phyloP scores from a whole-genome alignment of 2,329 filamentous ascomycete genomes.

The Acephala macrosclerotiorum region DNA sequence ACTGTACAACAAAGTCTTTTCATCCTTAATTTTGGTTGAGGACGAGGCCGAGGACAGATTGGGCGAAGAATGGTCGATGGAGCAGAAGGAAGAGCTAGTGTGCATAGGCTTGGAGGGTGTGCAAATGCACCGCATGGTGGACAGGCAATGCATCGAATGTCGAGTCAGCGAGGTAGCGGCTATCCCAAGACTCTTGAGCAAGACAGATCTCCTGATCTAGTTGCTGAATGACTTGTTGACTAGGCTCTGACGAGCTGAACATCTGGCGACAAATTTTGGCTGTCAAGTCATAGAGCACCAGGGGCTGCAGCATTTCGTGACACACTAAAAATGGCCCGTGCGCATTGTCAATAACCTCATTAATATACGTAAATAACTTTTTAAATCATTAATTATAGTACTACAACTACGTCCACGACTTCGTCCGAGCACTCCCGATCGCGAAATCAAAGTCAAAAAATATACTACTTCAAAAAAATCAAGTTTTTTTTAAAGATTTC shows the following conservation, averaged over 20 bases:
- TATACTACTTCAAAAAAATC: too few species aligned
- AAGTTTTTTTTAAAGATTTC: too few species aligned
- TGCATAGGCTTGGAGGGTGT: constrained; percentile 25
- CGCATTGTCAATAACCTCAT: too few species aligned
- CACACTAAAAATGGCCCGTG: too few species aligned
- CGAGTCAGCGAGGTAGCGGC: constrained; percentile 19
- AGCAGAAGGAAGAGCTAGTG: constrained; percentile 30
- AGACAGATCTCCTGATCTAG: constrained; percentile 24
- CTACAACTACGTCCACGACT: too few species aligned
- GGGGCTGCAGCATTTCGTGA: too few species aligned
- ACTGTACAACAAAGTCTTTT: too few species aligned
- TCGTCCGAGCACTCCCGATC: too few species aligned
- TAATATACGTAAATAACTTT: too few species aligned
- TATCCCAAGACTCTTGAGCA: constrained; percentile 24
- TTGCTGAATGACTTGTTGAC: constrained; percentile 13
- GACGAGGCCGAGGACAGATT: constrained; percentile 28
- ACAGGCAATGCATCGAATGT: constrained; percentile 18
- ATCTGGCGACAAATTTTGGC: constrained; percentile 24
- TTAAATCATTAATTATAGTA: too few species aligned
- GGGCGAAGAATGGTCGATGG: constrained; percentile 29
- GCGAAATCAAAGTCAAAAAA: too few species aligned
- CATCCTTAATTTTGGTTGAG: constrained; percentile 27
- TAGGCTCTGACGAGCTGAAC: constrained; percentile 16
- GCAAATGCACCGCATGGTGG: constrained; percentile 22
- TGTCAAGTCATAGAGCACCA: constrained; percentile 26